Conservation (phyloP, 768 basidiomycete species). For the Amanita fuliginea region DNA sequence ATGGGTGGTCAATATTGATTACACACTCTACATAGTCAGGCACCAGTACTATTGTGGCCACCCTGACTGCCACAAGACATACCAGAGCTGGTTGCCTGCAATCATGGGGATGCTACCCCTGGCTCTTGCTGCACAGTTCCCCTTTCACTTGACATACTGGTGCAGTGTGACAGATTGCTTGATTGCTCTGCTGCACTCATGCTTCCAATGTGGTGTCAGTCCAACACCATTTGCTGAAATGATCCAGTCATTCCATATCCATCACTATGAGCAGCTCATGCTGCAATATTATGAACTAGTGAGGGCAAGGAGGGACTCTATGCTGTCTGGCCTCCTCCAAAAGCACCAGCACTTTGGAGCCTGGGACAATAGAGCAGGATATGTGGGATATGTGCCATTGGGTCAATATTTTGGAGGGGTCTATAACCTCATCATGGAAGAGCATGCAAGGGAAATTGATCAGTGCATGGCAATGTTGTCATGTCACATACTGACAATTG, state of each 20-base stretch:
- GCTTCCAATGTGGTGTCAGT: constrained; percentile 14
- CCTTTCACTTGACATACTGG: constrained; percentile 11
- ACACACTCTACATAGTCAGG: constrained; percentile 10
- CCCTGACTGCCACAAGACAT: neutral
- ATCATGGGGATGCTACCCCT: constrained; percentile 5
- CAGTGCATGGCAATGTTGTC: constrained; percentile 17
- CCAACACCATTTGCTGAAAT: constrained; percentile 15
- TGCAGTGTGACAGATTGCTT: constrained; percentile 12
- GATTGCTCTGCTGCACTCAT: constrained; percentile 10
- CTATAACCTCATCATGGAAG: constrained; percentile 16
- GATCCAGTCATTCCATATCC: constrained; percentile 11
- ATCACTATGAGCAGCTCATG: constrained; percentile 11
- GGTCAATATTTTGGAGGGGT: constrained; percentile 12
- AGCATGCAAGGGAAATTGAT: constrained; percentile 11
- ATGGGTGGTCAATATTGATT: constrained; percentile 9
- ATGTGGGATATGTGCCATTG: constrained; percentile 14
- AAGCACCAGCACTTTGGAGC: neutral
- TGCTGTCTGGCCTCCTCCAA: constrained; percentile 5
- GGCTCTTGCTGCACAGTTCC: constrained; percentile 11
- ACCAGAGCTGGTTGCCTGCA: constrained; percentile 4
- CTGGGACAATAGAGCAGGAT: constrained; percentile 9
- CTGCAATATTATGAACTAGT: constrained; percentile 1
- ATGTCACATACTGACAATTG: constrained; percentile 10
- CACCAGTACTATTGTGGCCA: constrained; percentile 8
- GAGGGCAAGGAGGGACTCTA: constrained; percentile 4